Evolutionary conservation across 2,329 filamentous ascomycete genomes (phyloP), one percentile per base, ranked within the genome.

Genomic region (Fusarium metavorans): DNA sequence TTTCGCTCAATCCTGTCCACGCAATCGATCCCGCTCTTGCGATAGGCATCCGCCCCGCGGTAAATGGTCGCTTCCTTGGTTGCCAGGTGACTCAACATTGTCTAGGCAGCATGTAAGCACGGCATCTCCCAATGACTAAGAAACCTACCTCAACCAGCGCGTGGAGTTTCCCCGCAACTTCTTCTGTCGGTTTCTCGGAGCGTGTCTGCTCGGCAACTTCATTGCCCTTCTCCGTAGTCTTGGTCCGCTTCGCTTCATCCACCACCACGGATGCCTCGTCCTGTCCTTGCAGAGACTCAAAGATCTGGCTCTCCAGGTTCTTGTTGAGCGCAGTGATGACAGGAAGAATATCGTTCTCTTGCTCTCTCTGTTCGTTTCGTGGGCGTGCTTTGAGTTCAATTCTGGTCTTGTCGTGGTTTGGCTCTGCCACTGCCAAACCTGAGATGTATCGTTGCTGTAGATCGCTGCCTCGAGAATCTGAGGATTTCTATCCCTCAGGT

Each of bases 61-160:
- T 67, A 71, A 20, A 78, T 64, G 2, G 60, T 57, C 5, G 59
- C 68, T 68, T 80, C 78, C 25, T 74, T 81, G 23, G 66, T 43
- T 20, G 66, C 65, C 2, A 82, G 70, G 61, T 77, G 76, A 35
- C 45, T 54, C 57, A 78, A 60, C 62, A 82, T 69, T 63, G 61
- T 73, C 80, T 79, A 56, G 59, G 48, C 48, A 74, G 41, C 39
- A 56, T 71, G 41, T 77, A 45, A 77, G 72, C 59, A 64, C 39
- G 18, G 27, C 6, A 27, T 30, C 18, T 45, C 1, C 8, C 3
- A 34, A 30, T 8, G 18, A 3, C 9, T n/a, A 63, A 27, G 11
- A 18, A n/a, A 35, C 78, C 71, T 70, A 82, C 80, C 48, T 79
- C 72, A 18, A 81, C 72, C 18, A 79, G 48, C 11, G 41, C 67